Evolutionary conservation across 2,329 filamentous ascomycete species (phyloP).

Genomic region (Trichoderma endophyticum): DNA sequence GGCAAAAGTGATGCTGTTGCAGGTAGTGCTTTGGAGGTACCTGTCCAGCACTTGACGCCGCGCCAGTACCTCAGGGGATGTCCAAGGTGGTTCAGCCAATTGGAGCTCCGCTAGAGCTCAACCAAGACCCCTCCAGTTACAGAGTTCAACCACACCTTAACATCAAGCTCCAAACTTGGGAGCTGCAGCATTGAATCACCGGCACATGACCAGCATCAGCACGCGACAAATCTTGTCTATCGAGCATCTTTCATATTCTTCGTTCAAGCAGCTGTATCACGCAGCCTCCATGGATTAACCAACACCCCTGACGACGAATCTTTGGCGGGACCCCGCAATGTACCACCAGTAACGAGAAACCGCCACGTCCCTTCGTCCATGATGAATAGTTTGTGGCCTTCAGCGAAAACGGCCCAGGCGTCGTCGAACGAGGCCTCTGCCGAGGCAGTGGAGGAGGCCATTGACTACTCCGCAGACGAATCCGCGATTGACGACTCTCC

Average conservation of each 20-base stretch:
- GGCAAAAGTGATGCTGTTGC: not conserved
- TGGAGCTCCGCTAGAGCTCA: not conserved
- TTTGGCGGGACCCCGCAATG: conserved; percentile 21
- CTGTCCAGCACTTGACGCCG: not conserved
- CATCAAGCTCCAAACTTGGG: not conserved
- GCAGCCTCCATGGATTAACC: not conserved
- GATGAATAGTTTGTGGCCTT: conserved; percentile 47
- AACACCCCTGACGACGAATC: not conserved
- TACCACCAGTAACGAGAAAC: conserved; percentile 17
- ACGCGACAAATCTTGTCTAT: not conserved
- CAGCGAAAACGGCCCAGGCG: conserved; percentile 37
- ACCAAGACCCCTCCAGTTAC: conserved; percentile 4
- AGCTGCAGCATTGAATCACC: conserved; percentile 7
- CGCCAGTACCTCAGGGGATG: not conserved
- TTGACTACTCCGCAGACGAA: conserved; percentile 27
- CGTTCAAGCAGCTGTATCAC: not conserved
- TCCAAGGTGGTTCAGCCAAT: not conserved
- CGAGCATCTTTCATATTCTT: not conserved
- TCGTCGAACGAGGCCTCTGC: conserved; percentile 38
- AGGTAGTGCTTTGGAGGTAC: not conserved
- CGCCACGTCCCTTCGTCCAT: conserved; percentile 23
- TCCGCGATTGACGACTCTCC: conserved; percentile 36
- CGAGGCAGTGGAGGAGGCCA: conserved; percentile 35
- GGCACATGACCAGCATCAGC: conserved; percentile 2
- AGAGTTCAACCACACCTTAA: not conserved